These are phyloP conservation scores for Eutrema salsugineum DNA, from an alignment of 441 rosid genomes.

Conservation along the genomic window DNA sequence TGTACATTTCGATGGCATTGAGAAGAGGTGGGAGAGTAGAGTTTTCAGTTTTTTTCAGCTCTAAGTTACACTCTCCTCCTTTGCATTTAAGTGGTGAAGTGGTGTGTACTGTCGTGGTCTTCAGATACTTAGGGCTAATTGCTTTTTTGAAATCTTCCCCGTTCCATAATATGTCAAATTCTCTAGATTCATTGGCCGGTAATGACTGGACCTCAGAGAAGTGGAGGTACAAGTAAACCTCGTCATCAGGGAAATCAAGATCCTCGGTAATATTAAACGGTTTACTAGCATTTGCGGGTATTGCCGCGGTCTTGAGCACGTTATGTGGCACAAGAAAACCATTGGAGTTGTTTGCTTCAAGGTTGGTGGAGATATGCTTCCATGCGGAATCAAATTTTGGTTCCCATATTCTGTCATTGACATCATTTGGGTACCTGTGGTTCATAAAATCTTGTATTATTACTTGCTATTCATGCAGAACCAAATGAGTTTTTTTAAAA, in stretches of 20 bases:
- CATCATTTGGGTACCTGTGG: conserved; percentile 30
- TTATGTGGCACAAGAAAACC: conserved; percentile 19
- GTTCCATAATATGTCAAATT: background rate
- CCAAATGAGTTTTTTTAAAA: background rate
- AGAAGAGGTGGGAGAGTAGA: conserved; percentile 31
- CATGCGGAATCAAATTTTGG: background rate
- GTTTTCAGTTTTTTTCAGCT: conserved; percentile 14
- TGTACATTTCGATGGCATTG: conserved; percentile 35
- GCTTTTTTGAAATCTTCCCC: background rate
- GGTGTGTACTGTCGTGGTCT: background rate
- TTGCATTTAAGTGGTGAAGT: background rate
- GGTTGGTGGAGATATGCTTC: background rate
- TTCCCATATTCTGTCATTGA: conserved; percentile 32
- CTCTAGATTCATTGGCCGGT: conserved; percentile 8
- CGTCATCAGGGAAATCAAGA: background rate
- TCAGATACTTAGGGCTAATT: background rate
- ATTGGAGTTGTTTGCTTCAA: background rate
- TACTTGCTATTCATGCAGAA: background rate
- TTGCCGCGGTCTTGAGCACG: conserved; percentile 27
- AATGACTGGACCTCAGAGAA: conserved; percentile 34
- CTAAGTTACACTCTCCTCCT: conserved; percentile 14
- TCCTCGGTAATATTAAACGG: background rate
- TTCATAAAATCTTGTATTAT: background rate
- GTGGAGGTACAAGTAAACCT: conserved; percentile 30
- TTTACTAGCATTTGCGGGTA: background rate